phyloP scores from a whole-genome alignment of 2,329 filamentous ascomycete genomes.

The Fusarium mexicanum region DNA sequence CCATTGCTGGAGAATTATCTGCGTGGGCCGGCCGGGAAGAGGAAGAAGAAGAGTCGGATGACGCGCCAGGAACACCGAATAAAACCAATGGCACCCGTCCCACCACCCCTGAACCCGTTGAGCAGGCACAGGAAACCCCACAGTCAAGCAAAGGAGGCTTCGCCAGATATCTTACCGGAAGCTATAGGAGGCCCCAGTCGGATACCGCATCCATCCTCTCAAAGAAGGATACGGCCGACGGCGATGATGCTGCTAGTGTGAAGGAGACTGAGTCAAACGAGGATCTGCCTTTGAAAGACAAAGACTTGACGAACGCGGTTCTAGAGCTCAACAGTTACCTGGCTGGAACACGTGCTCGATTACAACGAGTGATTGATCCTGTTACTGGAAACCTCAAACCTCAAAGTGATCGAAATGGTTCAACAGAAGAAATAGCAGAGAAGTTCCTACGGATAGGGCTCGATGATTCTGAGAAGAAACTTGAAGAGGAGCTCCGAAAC shows the following conservation, averaged over 20 bases:
- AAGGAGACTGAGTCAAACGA: constrained; percentile 54
- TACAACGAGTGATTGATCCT: constrained; percentile 70
- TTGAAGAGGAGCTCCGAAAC: constrained; percentile 75
- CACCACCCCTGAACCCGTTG: constrained; percentile 43
- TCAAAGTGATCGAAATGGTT: constrained; percentile 54
- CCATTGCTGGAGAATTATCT: constrained; percentile 85
- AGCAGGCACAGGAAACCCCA: constrained; percentile 42
- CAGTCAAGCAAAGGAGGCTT: constrained; percentile 58
- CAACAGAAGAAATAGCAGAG: constrained; percentile 63
- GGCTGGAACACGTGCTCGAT: constrained; percentile 79
- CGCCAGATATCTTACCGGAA: constrained; percentile 62
- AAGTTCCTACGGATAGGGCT: constrained; percentile 61
- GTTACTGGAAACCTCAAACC: constrained; percentile 70
- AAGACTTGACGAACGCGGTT: constrained; percentile 84
- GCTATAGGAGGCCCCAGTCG: constrained; percentile 56
- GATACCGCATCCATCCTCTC: constrained; percentile 71
- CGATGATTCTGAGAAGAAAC: constrained; percentile 65
- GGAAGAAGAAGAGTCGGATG: constrained; percentile 51
- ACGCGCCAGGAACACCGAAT: constrained; percentile 43
- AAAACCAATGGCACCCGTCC: constrained; percentile 43
- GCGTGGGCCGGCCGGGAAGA: constrained; percentile 56
- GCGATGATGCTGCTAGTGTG: constrained; percentile 65
- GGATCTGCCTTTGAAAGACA: constrained; percentile 73
- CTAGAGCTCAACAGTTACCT: constrained; percentile 87
- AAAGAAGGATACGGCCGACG: constrained; percentile 60